Percentiles rank a stretch among this genome's conserved stretches.
These are phyloP conservation scores for Suhomyces faveliae DNA, from an alignment of 805 yeast species.

Conservation along the genomic window DNA sequence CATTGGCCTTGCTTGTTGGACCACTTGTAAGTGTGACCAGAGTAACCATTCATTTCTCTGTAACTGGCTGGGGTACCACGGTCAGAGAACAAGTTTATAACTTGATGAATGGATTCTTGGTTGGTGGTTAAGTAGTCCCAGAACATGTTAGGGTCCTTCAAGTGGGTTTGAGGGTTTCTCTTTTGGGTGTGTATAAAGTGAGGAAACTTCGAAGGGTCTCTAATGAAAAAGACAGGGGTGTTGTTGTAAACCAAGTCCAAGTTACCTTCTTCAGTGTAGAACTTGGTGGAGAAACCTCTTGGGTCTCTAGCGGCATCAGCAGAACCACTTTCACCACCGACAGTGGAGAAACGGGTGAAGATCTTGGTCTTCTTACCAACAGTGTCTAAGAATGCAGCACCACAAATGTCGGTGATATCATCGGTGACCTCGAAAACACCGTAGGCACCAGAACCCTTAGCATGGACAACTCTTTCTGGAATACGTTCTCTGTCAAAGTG, in stretches of 20 bases:
- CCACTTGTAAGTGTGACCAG: conserved; percentile 86
- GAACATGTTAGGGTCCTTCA: conserved; percentile 77
- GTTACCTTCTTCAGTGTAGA: conserved; percentile 67
- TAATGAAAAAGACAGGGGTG: conserved; percentile 64
- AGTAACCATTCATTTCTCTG: conserved; percentile 81
- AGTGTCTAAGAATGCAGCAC: conserved; percentile 26
- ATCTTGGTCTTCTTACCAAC: conserved; percentile 31
- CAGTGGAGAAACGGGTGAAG: conserved; percentile 58
- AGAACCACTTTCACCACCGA: conserved; percentile 67
- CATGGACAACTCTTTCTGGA: conserved; percentile 69
- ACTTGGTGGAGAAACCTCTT: conserved; percentile 64
- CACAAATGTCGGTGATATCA: conserved; percentile 29
- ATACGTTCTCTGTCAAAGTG: conserved; percentile 65
- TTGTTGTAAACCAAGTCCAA: conserved; percentile 73
- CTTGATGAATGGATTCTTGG: conserved; percentile 75
- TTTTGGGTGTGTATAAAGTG: conserved; percentile 68
- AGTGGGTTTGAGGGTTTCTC: conserved; percentile 69
- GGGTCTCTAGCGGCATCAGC: conserved; percentile 70
- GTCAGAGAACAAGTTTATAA: conserved; percentile 69
- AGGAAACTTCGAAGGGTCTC: conserved; percentile 65
- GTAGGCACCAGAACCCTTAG: conserved; percentile 64
- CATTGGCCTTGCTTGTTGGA: conserved; percentile 71
- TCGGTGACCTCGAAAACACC: conserved; percentile 61
- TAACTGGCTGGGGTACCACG: conserved; percentile 78
- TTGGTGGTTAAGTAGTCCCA: conserved; percentile 80